Evolutionary conservation across 345 rosid genomes (phyloP), one percentile per base, ranked within the genome.

Genomic region (Arabidopsis suecica): DNA sequence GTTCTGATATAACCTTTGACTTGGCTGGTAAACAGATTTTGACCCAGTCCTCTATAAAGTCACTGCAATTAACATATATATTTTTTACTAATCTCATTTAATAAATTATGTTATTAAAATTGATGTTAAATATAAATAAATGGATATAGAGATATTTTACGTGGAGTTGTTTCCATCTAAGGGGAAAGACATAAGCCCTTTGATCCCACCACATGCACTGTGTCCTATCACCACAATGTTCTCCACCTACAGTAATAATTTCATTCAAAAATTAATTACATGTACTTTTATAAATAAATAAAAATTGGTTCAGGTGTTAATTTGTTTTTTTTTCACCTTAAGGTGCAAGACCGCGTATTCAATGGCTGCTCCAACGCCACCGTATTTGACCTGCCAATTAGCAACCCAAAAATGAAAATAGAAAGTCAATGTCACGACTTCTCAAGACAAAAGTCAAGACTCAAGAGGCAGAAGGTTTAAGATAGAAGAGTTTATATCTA

Each of bases 21-120:
- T 83, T 94, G 65, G 98, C 98, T 7, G 96, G 92, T 45, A 88
- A 32, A 49, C 91, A 72, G 58, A 90, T 77, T 73, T 88, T 88
- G 30, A 91, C 98, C 98, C 98, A 94, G 28, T 94, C 97, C 82
- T 94, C 97, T 8, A 94, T 94, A 86, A 94, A 94, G 62, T 94
- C 97, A 63, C 98, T 94, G 88, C 79, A 65, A 49, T 60, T 69
- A 10, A 42, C 63, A 45, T n/a, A 4, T 16, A 28, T 1, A 13
- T 42, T 64, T 14, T 30, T 22, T 10, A 22, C 9, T 30, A 50
- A 34, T 68, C 30, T 48, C n/a, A 4, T 57, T 38, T 47, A 3
- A 9, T 9, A 54, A 36, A 23, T 10, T 4, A 16, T 0, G 0
- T 16, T 58, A 7, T 5, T 58, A 48, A 55, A 22, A 4, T n/a